Conservation (phyloP, 1,139 yeast species). For the Geotrichum candidum region DNA sequence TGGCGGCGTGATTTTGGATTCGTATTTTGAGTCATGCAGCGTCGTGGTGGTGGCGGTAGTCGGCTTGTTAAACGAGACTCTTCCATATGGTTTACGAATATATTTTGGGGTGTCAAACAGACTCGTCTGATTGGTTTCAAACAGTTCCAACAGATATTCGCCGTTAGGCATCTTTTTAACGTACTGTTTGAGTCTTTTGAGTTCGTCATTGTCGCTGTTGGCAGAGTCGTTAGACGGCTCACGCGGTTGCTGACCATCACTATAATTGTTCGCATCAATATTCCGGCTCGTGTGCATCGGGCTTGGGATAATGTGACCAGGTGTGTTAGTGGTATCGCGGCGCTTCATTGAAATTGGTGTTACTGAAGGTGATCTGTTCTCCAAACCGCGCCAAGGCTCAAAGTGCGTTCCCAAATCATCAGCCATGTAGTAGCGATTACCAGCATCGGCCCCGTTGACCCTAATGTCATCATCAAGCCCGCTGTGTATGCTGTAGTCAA, state of each 20-base stretch:
- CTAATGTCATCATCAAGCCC: neutral
- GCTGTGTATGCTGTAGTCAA: neutral
- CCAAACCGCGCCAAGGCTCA: neutral
- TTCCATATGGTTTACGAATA: neutral
- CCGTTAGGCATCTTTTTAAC: conserved; percentile 12
- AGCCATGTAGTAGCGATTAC: conserved; percentile 1
- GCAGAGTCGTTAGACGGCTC: neutral
- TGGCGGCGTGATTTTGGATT: neutral
- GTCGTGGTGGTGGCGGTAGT: neutral
- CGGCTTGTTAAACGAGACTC: neutral
- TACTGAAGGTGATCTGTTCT: neutral
- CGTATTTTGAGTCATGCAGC: neutral
- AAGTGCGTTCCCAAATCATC: conserved; percentile 4
- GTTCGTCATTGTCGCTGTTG: conserved; percentile 2
- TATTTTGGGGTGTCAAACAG: neutral
- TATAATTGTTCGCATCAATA: neutral
- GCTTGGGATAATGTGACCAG: neutral
- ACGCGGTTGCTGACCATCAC: neutral
- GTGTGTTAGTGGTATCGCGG: neutral
- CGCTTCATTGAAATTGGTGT: neutral
- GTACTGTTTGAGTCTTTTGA: conserved; percentile 5
- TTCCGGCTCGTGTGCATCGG: neutral
- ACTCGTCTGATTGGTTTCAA: conserved; percentile 2
- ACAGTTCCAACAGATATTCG: conserved; percentile 8
- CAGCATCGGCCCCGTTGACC: neutral